Evolutionary conservation across 345 rosid species (phyloP).

Genomic region (Cardamine occulta): DNA sequence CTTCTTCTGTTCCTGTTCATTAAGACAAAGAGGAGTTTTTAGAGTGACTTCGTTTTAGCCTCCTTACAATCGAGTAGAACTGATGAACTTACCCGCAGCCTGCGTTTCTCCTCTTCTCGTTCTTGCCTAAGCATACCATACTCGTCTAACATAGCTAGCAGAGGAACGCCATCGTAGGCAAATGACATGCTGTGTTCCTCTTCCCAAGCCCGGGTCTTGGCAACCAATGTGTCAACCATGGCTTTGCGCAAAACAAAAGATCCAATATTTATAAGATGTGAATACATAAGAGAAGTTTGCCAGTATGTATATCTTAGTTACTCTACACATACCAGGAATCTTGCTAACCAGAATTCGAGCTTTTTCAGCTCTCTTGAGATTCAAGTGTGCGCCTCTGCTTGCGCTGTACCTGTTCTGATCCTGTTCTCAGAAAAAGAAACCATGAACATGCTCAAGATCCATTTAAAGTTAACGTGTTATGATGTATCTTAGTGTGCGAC

Average conservation of each 20-base stretch:
- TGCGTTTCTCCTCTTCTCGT: conserved; percentile 94
- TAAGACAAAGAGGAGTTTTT: neutral
- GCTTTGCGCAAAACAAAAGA: conserved; percentile 47
- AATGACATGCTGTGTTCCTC: conserved; percentile 74
- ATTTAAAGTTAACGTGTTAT: neutral
- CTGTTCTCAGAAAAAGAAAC: conserved; percentile 52
- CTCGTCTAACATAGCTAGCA: conserved; percentile 96
- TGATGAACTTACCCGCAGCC: conserved; percentile 62
- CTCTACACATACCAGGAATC: conserved; percentile 75
- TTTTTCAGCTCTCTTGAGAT: conserved; percentile 99
- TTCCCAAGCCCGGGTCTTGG: conserved; percentile 92
- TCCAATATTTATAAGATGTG: conserved; percentile 14
- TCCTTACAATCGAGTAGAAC: neutral
- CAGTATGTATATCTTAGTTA: neutral
- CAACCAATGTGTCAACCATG: conserved; percentile 85
- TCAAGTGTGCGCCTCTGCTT: conserved; percentile 96
- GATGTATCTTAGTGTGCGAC: neutral
- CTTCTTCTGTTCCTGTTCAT: conserved; percentile 80
- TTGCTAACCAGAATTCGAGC: conserved; percentile 91
- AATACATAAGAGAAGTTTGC: neutral
- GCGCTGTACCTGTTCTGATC: conserved; percentile 97
- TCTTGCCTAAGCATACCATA: conserved; percentile 98
- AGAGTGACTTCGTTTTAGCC: neutral
- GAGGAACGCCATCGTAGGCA: conserved; percentile 92
- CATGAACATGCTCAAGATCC: conserved; percentile 13